phyloP scores from a whole-genome alignment of 2,329 filamentous ascomycete species.

The Cadophora sp. region DNA sequence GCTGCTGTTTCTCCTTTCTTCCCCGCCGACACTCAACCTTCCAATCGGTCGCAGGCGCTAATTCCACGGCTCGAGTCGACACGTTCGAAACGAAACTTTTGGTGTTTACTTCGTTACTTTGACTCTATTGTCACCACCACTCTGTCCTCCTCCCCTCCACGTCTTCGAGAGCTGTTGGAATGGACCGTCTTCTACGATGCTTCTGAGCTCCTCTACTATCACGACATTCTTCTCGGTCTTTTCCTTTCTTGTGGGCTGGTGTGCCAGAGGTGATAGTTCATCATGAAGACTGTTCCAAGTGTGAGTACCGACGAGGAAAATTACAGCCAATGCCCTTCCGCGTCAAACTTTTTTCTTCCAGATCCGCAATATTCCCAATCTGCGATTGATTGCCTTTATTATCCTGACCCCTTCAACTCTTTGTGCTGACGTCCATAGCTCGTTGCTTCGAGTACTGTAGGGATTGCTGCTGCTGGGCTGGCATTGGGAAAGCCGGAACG shows the following conservation, averaged over 20 bases:
- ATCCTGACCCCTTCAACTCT: slow-evolving; percentile 9
- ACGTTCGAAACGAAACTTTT: slow-evolving; percentile 13
- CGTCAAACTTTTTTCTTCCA: not conserved
- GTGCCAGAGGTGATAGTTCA: slow-evolving; percentile 30
- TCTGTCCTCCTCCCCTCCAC: slow-evolving; percentile 16
- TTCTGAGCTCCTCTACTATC: slow-evolving; percentile 36
- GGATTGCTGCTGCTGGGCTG: slow-evolving; percentile 44
- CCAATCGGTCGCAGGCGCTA: slow-evolving; percentile 7
- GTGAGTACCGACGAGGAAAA: slow-evolving; percentile 37
- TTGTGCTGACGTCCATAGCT: slow-evolving; percentile 40
- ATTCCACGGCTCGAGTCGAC: slow-evolving; percentile 3
- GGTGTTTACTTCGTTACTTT: slow-evolving; percentile 29
- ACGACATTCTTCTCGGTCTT: slow-evolving; percentile 34
- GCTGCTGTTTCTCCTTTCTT: not conserved
- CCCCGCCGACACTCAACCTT: not conserved
- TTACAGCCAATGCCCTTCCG: not conserved
- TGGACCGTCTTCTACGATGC: slow-evolving; percentile 39
- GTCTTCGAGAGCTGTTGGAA: slow-evolving; percentile 32
- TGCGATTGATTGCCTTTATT: not conserved
- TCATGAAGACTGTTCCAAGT: slow-evolving; percentile 44
- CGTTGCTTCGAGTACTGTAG: slow-evolving; percentile 46
- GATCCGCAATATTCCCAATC: not conserved
- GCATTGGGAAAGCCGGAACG: slow-evolving; percentile 43
- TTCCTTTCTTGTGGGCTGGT: slow-evolving; percentile 34
- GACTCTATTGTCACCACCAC: slow-evolving; percentile 13